phyloP scores from a whole-genome alignment of 352 stramenopile species.

The Globisporangium alternatum region DNA sequence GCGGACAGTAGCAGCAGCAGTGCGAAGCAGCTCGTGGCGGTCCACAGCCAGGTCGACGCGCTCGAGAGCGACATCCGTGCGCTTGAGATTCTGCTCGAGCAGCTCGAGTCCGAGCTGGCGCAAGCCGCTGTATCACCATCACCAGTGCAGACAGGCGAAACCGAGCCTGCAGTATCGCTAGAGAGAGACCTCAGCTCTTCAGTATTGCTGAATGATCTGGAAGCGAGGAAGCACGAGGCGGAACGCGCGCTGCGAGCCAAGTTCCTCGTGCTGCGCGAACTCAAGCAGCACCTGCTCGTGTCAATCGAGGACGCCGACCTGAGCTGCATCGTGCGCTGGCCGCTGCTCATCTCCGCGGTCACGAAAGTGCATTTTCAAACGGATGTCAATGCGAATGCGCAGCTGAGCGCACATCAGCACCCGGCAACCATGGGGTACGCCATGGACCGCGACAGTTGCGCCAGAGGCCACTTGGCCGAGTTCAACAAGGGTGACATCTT shows the following conservation, averaged over 20 bases:
- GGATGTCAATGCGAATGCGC: conserved; percentile 19
- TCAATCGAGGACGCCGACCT: conserved; percentile 61
- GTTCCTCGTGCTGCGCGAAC: conserved; percentile 28
- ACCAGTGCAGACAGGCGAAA: not conserved
- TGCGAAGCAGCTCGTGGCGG: conserved; percentile 18
- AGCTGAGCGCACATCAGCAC: conserved; percentile 34
- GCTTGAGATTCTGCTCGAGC: conserved; percentile 33
- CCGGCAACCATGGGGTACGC: conserved; percentile 43
- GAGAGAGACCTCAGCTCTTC: conserved; percentile 10
- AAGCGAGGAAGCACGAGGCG: conserved; percentile 21
- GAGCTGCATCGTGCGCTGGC: conserved; percentile 42
- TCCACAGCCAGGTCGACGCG: conserved; percentile 32
- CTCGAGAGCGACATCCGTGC: conserved; percentile 30
- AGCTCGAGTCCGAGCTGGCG: conserved; percentile 37
- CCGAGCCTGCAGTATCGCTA: not conserved
- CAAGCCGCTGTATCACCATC: not conserved
- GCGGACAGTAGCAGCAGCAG: not conserved
- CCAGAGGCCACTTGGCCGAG: conserved; percentile 28
- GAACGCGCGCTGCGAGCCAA: conserved; percentile 31
- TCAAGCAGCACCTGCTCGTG: conserved; percentile 50
- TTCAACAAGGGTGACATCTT: conserved; percentile 49
- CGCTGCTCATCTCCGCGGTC: conserved; percentile 52
- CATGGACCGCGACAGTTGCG: conserved; percentile 40
- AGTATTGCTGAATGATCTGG: conserved; percentile 16
- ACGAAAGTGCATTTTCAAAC: conserved; percentile 46